Percentiles rank a stretch among this genome's conserved stretches.
Conservation (phyloP, 805 yeast genomes). For the Torulaspora indica region DNA sequence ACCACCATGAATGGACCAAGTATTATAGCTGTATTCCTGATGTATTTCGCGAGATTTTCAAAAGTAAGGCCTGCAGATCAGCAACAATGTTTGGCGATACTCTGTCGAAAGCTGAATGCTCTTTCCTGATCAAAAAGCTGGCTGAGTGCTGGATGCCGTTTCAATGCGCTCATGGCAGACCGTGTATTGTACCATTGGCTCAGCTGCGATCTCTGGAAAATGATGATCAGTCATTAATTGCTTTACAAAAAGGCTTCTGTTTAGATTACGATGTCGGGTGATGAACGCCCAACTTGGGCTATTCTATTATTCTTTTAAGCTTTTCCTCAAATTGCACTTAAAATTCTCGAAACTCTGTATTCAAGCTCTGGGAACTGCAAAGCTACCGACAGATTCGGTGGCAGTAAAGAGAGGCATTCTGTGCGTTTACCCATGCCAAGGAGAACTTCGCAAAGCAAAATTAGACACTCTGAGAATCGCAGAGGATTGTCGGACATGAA, state of each 20-base stretch:
- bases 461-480: conserved; percentile 44
- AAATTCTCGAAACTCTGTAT: conserved; percentile 2
- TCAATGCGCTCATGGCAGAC: conserved; percentile 84
- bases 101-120: conserved; percentile 44
- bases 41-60: conserved; percentile 46
- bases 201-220: conserved; percentile 14
- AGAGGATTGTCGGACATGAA: conserved; percentile 44
- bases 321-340: not conserved
- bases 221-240: not conserved
- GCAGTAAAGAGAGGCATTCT: conserved; percentile 31
- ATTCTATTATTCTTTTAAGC: not conserved
- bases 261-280: conserved; percentile 8
- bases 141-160: conserved; percentile 56
- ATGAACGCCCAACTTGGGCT: not conserved
- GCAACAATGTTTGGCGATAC: conserved; percentile 69
- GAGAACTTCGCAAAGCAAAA: conserved; percentile 45
- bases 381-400: conserved; percentile 8
- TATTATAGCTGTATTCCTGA: conserved; percentile 45
- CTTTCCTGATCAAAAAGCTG: conserved; percentile 41
- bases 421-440: conserved; percentile 39
- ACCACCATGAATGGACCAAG: conserved; percentile 38
- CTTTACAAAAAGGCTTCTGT: not conserved
- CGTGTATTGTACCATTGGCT: conserved; percentile 56
- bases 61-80: conserved; percentile 60
- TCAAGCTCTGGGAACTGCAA: conserved; percentile 12